phyloP scores from a whole-genome alignment of 352 stramenopile species.

The Phytophthora sp. region DNA sequence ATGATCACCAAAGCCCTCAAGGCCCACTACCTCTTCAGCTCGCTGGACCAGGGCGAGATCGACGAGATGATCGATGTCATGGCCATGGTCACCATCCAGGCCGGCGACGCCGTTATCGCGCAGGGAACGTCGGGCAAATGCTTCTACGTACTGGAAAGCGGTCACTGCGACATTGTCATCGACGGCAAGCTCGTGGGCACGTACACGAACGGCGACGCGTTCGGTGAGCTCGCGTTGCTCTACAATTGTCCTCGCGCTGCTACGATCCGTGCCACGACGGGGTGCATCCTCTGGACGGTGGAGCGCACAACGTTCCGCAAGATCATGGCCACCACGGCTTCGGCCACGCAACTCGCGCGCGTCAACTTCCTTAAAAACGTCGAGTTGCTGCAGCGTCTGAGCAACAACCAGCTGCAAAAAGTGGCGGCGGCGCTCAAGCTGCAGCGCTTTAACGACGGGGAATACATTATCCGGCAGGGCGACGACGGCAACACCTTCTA shows the following conservation, averaged over 20 bases:
- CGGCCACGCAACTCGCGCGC: slow-evolving; percentile 71
- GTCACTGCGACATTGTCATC: slow-evolving; percentile 87
- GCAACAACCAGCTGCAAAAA: slow-evolving; percentile 86
- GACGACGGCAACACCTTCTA: slow-evolving; percentile 97
- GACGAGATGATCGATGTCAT: slow-evolving; percentile 89
- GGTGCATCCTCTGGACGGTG: slow-evolving; percentile 92
- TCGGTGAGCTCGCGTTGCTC: slow-evolving; percentile 97
- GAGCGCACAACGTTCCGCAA: slow-evolving; percentile 89
- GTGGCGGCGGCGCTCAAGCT: slow-evolving; percentile 86
- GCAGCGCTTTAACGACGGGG: slow-evolving; percentile 86
- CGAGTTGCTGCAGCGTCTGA: slow-evolving; percentile 91
- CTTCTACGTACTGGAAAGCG: slow-evolving; percentile 95
- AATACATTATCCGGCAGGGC: slow-evolving; percentile 95
- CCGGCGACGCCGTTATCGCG: slow-evolving; percentile 70
- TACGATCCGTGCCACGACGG: slow-evolving; percentile 89
- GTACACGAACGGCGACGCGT: slow-evolving; percentile 86
- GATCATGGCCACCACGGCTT: slow-evolving; percentile 84
- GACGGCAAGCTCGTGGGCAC: slow-evolving; percentile 77
- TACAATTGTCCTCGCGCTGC: slow-evolving; percentile 96
- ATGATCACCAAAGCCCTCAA: slow-evolving; percentile 87
- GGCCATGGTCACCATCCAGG: slow-evolving; percentile 73
- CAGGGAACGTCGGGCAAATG: slow-evolving; percentile 89
- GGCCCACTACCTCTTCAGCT: slow-evolving; percentile 85
- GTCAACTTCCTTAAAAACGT: slow-evolving; percentile 95
- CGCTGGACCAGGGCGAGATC: slow-evolving; percentile 73